Conservation (phyloP, 371 early-diverging fungal genomes). For the Thermomucor indicae-seudaticae region DNA sequence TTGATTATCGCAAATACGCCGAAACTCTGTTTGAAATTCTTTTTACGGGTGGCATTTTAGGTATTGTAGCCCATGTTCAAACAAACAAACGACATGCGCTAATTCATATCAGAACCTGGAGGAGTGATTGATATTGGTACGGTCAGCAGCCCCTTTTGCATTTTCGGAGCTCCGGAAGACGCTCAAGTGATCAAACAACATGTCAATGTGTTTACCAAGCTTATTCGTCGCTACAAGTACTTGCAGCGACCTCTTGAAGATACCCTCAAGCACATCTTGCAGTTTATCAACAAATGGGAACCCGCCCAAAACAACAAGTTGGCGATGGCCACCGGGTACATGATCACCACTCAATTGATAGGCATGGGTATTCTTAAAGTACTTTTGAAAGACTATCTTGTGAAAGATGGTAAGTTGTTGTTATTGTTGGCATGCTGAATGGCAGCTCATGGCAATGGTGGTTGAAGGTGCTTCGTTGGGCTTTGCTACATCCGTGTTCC, state of each 20-base stretch:
- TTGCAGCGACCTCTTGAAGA: constrained; percentile 85
- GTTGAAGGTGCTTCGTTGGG: constrained; percentile 60
- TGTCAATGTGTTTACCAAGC: constrained; percentile 78
- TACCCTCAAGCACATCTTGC: constrained; percentile 77
- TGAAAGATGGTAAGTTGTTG: constrained; percentile 71
- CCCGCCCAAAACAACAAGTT: constrained; percentile 75
- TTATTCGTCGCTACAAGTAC: constrained; percentile 92
- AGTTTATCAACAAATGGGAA: constrained; percentile 84
- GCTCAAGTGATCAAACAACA: constrained; percentile 66
- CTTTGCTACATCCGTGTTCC: constrained; percentile 80
- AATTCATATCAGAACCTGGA: constrained; percentile 87
- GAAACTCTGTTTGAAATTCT: constrained; percentile 91
- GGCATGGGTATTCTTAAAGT: constrained; percentile 65
- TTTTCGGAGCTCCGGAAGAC: constrained; percentile 74
- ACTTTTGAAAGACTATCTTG: constrained; percentile 87
- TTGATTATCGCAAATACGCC: constrained; percentile 92
- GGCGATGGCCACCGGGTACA: constrained; percentile 73
- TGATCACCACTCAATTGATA: constrained; percentile 66
- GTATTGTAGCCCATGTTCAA: constrained; percentile 51
- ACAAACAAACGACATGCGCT: too few species aligned
- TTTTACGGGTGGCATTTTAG: constrained; percentile 85
- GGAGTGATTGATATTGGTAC: constrained; percentile 83
- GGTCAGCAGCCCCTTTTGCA: constrained; percentile 79
- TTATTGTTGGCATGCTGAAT: not conserved
- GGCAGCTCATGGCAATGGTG: not conserved